phyloP scores from a whole-genome alignment of 2,329 filamentous ascomycete genomes.

The Coniella lustricola region DNA sequence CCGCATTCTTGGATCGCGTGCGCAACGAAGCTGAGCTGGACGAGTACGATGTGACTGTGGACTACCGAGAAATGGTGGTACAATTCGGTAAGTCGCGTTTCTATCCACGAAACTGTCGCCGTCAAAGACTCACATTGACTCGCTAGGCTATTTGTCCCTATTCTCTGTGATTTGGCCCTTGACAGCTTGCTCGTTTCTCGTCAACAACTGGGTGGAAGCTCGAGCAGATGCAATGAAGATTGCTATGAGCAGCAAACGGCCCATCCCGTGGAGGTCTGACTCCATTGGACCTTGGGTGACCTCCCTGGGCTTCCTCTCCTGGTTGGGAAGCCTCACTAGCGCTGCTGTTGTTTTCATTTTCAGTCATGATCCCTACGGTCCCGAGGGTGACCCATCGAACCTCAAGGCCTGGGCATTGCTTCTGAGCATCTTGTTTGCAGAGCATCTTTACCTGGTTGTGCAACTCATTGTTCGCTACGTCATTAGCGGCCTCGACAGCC shows the following conservation, averaged over 20 bases:
- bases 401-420: slow-evolving; percentile 78
- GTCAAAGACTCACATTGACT: slow-evolving; percentile 16
- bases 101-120: not conserved
- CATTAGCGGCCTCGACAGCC: slow-evolving; percentile 75
- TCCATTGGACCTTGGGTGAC: slow-evolving; percentile 92
- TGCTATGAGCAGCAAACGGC: slow-evolving; percentile 78
- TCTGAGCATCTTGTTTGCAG: slow-evolving; percentile 73
- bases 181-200: slow-evolving; percentile 78
- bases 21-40: slow-evolving; percentile 76
- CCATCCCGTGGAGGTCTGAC: slow-evolving; percentile 82
- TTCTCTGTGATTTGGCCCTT: slow-evolving; percentile 95
- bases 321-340: slow-evolving; percentile 84
- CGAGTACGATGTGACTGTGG: slow-evolving; percentile 80
- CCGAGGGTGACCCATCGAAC: slow-evolving; percentile 57
- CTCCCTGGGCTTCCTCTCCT: slow-evolving; percentile 80
- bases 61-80: slow-evolving; percentile 90
- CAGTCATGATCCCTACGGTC: slow-evolving; percentile 58
- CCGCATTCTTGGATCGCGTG: slow-evolving; percentile 71
- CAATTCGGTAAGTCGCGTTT: slow-evolving; percentile 52
- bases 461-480: slow-evolving; percentile 65
- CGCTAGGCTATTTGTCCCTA: slow-evolving; percentile 71
- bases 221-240: slow-evolving; percentile 94
- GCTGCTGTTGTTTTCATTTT: slow-evolving; percentile 88
- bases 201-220: slow-evolving; percentile 96
- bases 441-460: slow-evolving; percentile 81